Evolutionary conservation across 441 rosid genomes (phyloP).

Genomic region (Adansonia gregorii): DNA sequence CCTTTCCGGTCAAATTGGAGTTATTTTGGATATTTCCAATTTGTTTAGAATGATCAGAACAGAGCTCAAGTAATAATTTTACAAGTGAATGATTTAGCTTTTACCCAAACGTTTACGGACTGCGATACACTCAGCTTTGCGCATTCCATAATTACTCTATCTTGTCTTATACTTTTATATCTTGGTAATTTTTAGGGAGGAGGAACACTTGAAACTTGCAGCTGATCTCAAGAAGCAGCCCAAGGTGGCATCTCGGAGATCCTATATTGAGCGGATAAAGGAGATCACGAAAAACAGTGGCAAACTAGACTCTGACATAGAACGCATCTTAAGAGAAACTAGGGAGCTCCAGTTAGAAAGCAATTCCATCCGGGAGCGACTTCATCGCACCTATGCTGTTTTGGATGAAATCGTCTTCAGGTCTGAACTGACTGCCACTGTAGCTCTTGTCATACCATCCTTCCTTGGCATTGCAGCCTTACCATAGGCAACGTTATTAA

Average conservation of each 20-base stretch:
- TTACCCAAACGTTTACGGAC: background rate
- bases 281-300: slow-evolving; percentile 86
- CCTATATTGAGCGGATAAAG: slow-evolving; percentile 66
- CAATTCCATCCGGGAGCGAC: slow-evolving; percentile 81
- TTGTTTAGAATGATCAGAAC: background rate
- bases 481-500: background rate
- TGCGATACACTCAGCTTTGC: slow-evolving; percentile 1
- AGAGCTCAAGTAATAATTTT: background rate
- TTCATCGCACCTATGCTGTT: slow-evolving; percentile 76
- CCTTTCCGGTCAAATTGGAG: background rate
- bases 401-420: slow-evolving; percentile 80
- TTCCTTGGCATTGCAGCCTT: background rate
- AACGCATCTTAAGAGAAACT: slow-evolving; percentile 74
- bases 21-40: background rate
- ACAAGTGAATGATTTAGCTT: slow-evolving; percentile 4
- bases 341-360: slow-evolving; percentile 86
- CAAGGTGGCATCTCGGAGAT: slow-evolving; percentile 43
- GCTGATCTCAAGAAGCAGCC: too few relatives aligned
- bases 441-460: background rate
- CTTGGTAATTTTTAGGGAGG: too few relatives aligned
- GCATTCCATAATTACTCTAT: slow-evolving; percentile 5
- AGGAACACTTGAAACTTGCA: slow-evolving; percentile 37
- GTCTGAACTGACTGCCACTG: slow-evolving; percentile 36
- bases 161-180: background rate
- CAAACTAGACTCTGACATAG: slow-evolving; percentile 77